Conservation (phyloP, 768 basidiomycete species). For the Cystobasidium tubakii region DNA sequence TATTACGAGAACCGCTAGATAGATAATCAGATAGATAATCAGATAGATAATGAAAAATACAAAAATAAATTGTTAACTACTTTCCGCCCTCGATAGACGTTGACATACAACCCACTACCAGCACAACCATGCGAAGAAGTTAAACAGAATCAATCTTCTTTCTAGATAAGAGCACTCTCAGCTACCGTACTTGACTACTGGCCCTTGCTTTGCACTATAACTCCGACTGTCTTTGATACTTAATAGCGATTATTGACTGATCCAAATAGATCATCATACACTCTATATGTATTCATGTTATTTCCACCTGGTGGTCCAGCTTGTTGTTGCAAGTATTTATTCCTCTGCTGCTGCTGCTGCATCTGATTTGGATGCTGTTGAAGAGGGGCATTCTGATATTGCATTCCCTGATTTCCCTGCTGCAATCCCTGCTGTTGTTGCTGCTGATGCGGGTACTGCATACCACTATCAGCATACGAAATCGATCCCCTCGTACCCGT, state of each 20-base stretch:
- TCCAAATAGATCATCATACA: slow-evolving; percentile 29
- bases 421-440: not conserved
- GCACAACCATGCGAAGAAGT: too few relatives aligned
- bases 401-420: not conserved
- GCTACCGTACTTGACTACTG: too few relatives aligned
- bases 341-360: slow-evolving; percentile 12
- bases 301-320: slow-evolving; percentile 2
- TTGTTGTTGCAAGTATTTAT: not conserved
- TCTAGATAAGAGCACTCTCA: too few relatives aligned
- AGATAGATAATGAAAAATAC: too few relatives aligned
- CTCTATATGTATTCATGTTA: slow-evolving; percentile 4
- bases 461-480: not conserved
- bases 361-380: not conserved
- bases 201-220: too few relatives aligned
- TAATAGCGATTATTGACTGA: slow-evolving; percentile 1
- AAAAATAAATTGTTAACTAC: too few relatives aligned
- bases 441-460: slow-evolving; percentile 18
- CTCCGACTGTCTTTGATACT: too few relatives aligned
- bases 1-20: too few relatives aligned
- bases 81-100: too few relatives aligned
- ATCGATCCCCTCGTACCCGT: not conserved
- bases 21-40: too few relatives aligned
- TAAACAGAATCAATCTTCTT: too few relatives aligned
- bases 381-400: not conserved
- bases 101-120: too few relatives aligned